A percentile compares a stretch with the other conserved stretches of the same genome.
These are phyloP conservation scores for Plasmodium reichenowi DNA, from an alignment of 169 alveolate genomes.

Conservation along the genomic window DNA sequence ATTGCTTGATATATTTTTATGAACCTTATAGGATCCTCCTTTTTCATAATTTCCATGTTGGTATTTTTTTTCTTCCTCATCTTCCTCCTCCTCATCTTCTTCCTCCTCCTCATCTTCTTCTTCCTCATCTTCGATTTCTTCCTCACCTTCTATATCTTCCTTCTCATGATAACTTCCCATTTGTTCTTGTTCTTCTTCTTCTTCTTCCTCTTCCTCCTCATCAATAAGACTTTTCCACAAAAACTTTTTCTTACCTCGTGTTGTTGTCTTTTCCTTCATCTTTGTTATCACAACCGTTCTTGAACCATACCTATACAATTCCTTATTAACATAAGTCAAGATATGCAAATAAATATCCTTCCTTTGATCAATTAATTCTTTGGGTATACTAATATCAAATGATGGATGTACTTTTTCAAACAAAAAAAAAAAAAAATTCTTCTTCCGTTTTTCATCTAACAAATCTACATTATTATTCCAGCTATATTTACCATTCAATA, in stretches of 20 bases:
- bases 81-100: background rate
- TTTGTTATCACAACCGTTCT: constrained; percentile 9
- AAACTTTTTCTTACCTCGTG: background rate
- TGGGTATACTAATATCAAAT: constrained; percentile 16
- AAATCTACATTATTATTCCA: constrained; percentile 14
- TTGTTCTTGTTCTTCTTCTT: background rate
- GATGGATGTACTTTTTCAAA: constrained; percentile 12
- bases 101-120: background rate
- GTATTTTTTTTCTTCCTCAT: background rate
- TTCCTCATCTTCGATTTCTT: background rate
- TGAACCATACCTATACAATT: constrained; percentile 38
- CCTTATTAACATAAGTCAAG: constrained; percentile 45
- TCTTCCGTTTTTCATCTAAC: background rate
- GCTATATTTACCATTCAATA: constrained; percentile 12
- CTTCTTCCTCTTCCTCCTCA: constrained; percentile 12
- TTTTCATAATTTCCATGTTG: background rate
- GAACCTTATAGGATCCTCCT: background rate
- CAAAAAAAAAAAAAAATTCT: constrained; percentile 10
- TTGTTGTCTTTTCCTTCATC: constrained; percentile 1
- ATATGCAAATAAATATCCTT: constrained; percentile 52
- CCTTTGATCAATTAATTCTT: constrained; percentile 5
- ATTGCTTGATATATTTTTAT: too few species aligned
- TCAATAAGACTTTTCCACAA: constrained; percentile 19
- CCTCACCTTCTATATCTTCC: background rate
- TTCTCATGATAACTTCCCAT: background rate